Base-by-base conservation (phyloP, 2,329 filamentous ascomycete species). In the Onygenales sp. region DNA sequence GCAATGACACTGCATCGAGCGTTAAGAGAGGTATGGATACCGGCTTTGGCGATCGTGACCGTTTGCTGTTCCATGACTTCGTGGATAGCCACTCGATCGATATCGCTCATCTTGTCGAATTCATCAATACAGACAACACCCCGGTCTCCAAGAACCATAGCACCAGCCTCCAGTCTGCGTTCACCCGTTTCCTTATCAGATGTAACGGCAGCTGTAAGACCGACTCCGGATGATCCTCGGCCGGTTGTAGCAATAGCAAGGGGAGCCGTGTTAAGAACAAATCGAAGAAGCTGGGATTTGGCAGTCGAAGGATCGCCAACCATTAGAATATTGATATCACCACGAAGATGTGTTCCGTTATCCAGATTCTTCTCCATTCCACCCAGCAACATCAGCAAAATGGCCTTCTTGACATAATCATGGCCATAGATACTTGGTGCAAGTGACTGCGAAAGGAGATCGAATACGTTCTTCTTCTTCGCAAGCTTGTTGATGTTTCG, bases 41-140 rank as follows among this genome's bases (percentile, higher is more conserved):
- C 93, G 1, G 93, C 93, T 74, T 98, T 98, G 51, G 93, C 93
- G 64, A 98, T 98, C 11, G 93, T 98, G 56, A 98, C 93, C 0
- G 93, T 98, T 73, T 98, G 93, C 74, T 98, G 93, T 73, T 98
- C 93, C 93, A 98, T 98, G 60, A 98, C 93, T 87, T 98, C 93
- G 81, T 98, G 93, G 62, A 98, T 98, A 46, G 93, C 93, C 3
- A 98, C 93, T 67, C 93, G 84, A 71, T 98, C 93, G 54, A 97
- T 86, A 67, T 98, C 93, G 54, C 90, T 96, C 93, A 98, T 98
- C 72, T 98, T 98, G 76, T 98, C 93, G 62, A 98, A 98, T 66
- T 98, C 93, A 68, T 98, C 93, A 60, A 98, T 98, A 75, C 93
- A 98, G 36, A 98, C 93, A 9, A 98, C 92, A 61, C 93, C 93